A percentile compares a stretch with the other conserved stretches of the same genome.
Evolutionary conservation across 768 basidiomycete genomes (phyloP).

Genomic region (Boletales sp.): DNA sequence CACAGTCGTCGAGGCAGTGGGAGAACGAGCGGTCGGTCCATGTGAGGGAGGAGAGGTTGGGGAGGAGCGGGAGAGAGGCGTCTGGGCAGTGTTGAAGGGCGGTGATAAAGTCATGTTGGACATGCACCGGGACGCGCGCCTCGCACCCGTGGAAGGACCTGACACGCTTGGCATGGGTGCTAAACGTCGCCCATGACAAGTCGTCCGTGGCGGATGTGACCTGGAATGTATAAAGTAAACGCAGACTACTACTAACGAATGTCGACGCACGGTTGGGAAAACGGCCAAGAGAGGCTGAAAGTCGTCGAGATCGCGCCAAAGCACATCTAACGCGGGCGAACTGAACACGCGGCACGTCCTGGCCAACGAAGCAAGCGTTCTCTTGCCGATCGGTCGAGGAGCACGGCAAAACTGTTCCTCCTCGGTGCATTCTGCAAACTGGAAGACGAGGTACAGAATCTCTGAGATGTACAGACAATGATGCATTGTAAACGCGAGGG

Average conservation of each 20-base stretch:
- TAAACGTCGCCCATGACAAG: conserved; percentile 15
- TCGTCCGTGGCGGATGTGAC: conserved; percentile 1
- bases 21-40: conserved; percentile 13
- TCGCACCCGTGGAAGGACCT: conserved; percentile 8
- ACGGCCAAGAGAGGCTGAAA: conserved; percentile 9
- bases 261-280: conserved; percentile 5
- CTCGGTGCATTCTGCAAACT: not conserved
- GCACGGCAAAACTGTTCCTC: not conserved
- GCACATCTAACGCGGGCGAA: conserved; percentile 7
- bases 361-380: conserved; percentile 9
- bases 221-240: not conserved
- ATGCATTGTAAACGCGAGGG: conserved; percentile 36
- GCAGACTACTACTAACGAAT: not conserved
- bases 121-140: not conserved
- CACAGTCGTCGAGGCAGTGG: not conserved
- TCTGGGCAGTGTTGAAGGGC: conserved; percentile 8
- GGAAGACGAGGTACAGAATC: conserved; percentile 7
- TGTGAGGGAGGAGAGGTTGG: conserved; percentile 14
- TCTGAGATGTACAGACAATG: conserved; percentile 10
- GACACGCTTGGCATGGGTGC: conserved; percentile 22
- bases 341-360: conserved; percentile 14
- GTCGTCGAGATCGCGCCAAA: conserved; percentile 12
- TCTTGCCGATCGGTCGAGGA: not conserved
- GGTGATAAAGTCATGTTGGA: conserved; percentile 4
- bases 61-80: conserved; percentile 18